Base-by-base conservation (phyloP, 257 asterid genomes). In the Oldenlandia corymbosa region DNA sequence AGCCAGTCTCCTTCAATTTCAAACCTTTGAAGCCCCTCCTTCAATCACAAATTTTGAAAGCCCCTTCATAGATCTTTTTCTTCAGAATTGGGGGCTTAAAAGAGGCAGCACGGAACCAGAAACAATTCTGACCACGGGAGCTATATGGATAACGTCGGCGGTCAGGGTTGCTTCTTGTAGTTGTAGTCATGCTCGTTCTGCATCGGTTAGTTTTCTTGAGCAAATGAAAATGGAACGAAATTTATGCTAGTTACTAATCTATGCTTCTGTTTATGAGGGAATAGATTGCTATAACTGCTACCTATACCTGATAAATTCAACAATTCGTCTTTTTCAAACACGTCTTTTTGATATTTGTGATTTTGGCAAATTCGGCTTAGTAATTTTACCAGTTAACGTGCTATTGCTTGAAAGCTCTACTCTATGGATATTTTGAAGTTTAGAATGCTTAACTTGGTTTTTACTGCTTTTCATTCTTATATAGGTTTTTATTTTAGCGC, bases 401-500 rank as follows among this genome's bases (percentile, higher is more conserved):
- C 6, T 14, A n/a, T 43, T 43, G 50, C 5, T 20, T 2, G 7
- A 9, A 18, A 45, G 23, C 6, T 20, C 5, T n/a, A 17, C 3
- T 27, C 28, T 23, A 1, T 30, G 47, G 12, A 24, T 46, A 7
- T 31, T 36, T 65, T 23, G 36, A 51, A 58, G 13, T 49, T 1
- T 4, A 31, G 27, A 39, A 31, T 14, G 20, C 51, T 34, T 57
- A 42, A 52, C 24, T 27, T 36, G 58, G 56, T 58, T 58, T 17
- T 30, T n/a, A 52, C 39, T 41, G 14, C 20, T 10, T 46, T 55
- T 28, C n/a, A 27, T 52, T 72, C 61, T 57, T 37, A 28, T 42
- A 11, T 64, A 75, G 79, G 78, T 70, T 30, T 65, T 65, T 14
- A 37, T 68, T 68, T 46, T 53, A 47, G 47, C 67, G 54, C 31